Conservation (phyloP, 2,329 filamentous ascomycete species). For the Acarospora socialis region DNA sequence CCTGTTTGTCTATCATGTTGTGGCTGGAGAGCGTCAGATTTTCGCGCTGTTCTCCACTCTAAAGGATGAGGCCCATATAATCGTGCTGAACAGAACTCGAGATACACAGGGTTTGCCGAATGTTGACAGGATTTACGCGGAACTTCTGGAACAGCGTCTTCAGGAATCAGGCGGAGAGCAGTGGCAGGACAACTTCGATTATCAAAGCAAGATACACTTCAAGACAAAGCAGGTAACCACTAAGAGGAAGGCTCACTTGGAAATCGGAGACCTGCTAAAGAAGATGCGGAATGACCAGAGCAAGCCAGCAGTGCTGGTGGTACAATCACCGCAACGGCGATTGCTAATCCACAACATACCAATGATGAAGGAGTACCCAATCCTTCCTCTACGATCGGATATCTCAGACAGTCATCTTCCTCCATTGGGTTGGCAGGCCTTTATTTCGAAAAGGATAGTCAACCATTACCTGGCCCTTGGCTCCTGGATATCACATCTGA, state of each 20-base stretch:
- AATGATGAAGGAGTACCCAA: conserved; percentile 67
- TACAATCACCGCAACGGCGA: conserved; percentile 77
- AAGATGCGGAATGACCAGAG: conserved; percentile 77
- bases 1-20: conserved; percentile 85
- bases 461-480: conserved; percentile 87
- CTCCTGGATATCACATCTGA: conserved; percentile 79
- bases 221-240: conserved; percentile 80
- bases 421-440: conserved; percentile 83
- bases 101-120: conserved; percentile 83
- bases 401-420: conserved; percentile 74
- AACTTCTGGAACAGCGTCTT: conserved; percentile 42
- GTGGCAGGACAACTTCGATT: conserved; percentile 64
- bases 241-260: conserved; percentile 72
- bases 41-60: conserved; percentile 86
- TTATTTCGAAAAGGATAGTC: conserved; percentile 73
- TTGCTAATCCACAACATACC: conserved; percentile 76
- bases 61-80: conserved; percentile 64
- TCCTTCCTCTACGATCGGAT: conserved; percentile 68
- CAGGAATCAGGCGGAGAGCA: conserved; percentile 49
- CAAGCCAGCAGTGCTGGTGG: conserved; percentile 66
- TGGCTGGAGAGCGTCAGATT: conserved; percentile 77
- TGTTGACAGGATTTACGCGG: conserved; percentile 72
- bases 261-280: conserved; percentile 76
- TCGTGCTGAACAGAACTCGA: conserved; percentile 71
- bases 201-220: conserved; percentile 76